A percentile compares a stretch with the other conserved stretches of the same genome.
phyloP scores from a whole-genome alignment of 495 filamentous ascomycete species.

The Chlorociboria aeruginascens region DNA sequence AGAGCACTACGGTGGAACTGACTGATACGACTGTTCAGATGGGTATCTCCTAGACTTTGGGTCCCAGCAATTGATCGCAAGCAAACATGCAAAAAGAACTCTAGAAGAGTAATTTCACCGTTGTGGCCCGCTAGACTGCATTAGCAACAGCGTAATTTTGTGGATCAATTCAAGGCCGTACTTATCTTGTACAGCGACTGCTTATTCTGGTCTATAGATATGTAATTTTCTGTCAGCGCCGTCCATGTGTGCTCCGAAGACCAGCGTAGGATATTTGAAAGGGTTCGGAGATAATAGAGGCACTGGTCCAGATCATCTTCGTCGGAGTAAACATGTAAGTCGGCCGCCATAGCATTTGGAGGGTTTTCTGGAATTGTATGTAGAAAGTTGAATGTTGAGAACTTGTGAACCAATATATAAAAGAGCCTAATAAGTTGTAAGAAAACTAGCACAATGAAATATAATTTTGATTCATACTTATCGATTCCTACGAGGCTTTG shows the following conservation, averaged over 20 bases:
- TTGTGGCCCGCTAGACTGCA: constrained; percentile 31
- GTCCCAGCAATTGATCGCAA: constrained; percentile 42
- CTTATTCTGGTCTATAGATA: constrained; percentile 26
- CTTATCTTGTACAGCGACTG: constrained; percentile 31
- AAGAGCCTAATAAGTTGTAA: constrained; percentile 34
- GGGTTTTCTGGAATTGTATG: constrained; percentile 24
- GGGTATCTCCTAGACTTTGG: constrained; percentile 22
- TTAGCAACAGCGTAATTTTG: constrained; percentile 15
- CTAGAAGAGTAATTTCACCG: constrained; percentile 42
- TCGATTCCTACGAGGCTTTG: constrained; percentile 58
- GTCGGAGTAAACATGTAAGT: constrained; percentile 20
- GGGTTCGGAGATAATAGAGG: constrained; percentile 63
- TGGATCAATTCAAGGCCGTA: constrained; percentile 19
- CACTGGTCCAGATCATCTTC: constrained; percentile 64
- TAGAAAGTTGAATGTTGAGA: constrained; percentile 42
- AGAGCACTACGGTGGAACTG: constrained; percentile 60
- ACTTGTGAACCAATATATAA: constrained; percentile 41
- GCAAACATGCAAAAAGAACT: constrained; percentile 48
- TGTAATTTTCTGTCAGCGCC: constrained; percentile 38
- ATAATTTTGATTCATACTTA: constrained; percentile 30
- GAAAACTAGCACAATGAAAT: not conserved
- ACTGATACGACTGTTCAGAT: constrained; percentile 30
- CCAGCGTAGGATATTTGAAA: constrained; percentile 58
- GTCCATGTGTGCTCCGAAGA: constrained; percentile 49
- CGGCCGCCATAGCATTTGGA: constrained; percentile 13